Base-by-base conservation (phyloP, 106 monocot species). In the Apostasia ramifera region DNA sequence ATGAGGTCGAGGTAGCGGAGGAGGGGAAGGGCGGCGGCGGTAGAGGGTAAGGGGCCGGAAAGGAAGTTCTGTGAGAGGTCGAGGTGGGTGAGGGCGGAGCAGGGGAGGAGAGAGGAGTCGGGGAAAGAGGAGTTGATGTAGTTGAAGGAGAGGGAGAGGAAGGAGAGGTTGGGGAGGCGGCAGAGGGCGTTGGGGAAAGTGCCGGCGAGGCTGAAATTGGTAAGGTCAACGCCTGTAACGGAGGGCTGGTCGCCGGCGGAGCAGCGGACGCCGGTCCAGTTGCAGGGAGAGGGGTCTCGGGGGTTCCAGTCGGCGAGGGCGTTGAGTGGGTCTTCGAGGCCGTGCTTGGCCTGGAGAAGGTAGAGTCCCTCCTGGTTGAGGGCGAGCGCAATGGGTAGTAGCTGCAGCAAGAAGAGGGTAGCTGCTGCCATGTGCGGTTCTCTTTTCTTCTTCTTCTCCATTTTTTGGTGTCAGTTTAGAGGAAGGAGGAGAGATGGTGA, bases 1-100 rank as follows among this genome's bases (percentile, higher is more conserved):
- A 59, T 3, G 58, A 94, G 76, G 65, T 82, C 78, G 47, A 94
- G 76, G 51, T 72, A 47, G 13, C 70, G 56, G 44, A 94, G 89
- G 26, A 53, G 40, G 1, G 84, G 90, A 15, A 84, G 71, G 26
- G 68, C 50, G 9, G 84, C 14, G n/a, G 85, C 70, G 2, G 78
- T 48, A 13, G 62, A 37, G 6, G 89, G 89, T 47, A 89, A 72
- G 0, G 73, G 57, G 37, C 89, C 93, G 7, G 78, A 72, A 37
- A 93, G 83, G 47, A 47, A 3, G 77, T 93, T 93, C 39, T 66
- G 41, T 43, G 79, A 80, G 70, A 93, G 83, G 86, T 89, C 82
- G 71, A 93, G 74, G 55, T 73, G 63, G 37, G 60, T 37, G 47
- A 93, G 79, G 40, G 86, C 55, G 52, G 73, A 15, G 74, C 89